Base-by-base conservation (phyloP, 2,329 filamentous ascomycete genomes). In the Trichoderma breve region DNA sequence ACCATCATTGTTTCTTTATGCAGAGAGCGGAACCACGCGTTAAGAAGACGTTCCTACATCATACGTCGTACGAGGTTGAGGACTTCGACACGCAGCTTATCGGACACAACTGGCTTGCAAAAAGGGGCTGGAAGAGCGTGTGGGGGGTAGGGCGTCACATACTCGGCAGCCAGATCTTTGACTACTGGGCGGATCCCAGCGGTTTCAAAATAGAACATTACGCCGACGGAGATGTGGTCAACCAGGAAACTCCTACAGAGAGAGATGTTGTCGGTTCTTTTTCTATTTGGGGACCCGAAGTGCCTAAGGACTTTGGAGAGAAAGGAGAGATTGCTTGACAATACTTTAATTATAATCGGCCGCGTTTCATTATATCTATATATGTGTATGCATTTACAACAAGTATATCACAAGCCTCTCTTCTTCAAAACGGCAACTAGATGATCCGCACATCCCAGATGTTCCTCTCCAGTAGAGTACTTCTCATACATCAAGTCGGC, bases 71-170 rank as follows among this genome's bases (percentile, higher is more conserved):
- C 69, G 78, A 91, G 75, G 86, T 90, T 0, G 84, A 87, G 36
- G 87, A 91, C 76, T 88, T 89, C 73, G 89, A 91, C 76, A 86
- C 85, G 1, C 89, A 91, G 81, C 80, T 84, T 21, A 78, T 90
- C 3, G 89, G 89, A 0, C 89, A 91, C 77, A 81, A 88, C 66
- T 90, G 87, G 85, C 79, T 91, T 57, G 81, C 79, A 0, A 79
- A 83, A 60, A 86, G 87, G 75, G 84, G 83, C 2, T 90, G 87
- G 74, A 83, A 83, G 73, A 82, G 79, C 28, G 84, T 88, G 15
- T 91, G 89, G 89, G 89, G 89, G 0, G 85, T 91, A 0, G 89
- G 89, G 0, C 79, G 89, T 58, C 89, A 91, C 80, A 83, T 90
- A 11, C 77, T 90, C 26, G 89, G 89, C 1, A 85, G 82, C 61